Evolutionary conservation across 768 basidiomycete genomes (phyloP), one percentile per base, ranked within the genome.

Genomic region (Pulveroboletus sp.): DNA sequence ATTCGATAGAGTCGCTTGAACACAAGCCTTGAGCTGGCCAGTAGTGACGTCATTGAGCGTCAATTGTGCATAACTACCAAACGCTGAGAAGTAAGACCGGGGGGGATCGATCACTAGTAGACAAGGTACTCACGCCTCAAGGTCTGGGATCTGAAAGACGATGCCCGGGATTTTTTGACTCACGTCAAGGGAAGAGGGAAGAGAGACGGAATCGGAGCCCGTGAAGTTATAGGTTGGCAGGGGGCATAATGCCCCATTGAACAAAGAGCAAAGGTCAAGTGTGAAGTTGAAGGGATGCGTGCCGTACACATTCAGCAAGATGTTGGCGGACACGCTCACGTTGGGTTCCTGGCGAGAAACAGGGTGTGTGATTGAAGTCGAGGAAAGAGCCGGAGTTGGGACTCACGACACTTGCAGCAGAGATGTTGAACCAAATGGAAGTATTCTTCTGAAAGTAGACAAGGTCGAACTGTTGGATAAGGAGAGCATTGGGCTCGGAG

Each of bases 1-100:
- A 64, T 99, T 99, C 15, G 90, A 85, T 10, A 97, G 73, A 2
- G 93, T 94, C 15, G 93, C 82, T 67, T 94, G 92, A 8, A 99
- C 78, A 60, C 95, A 99, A 0, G 93, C 91, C 46, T 85, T 89
- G 54, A 89, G 74, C 8, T 80, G 65, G 42, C 86, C 84, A 6
- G 89, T 88, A 43, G 73, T 71, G 30, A 82, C 77, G 54, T 89
- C 81, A 3, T 73, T 79, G 36, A 95, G 76, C 6, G 83, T 78
- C 47, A 97, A 71, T 58, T 92, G 87, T 0, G 83, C 93, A 60
- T 81, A 93, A 35, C 61, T 67, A 42, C 14, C 31, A 39, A 24
- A 39, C 21, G 33, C 6, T 57, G 8, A 67, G 51, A 24, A 30
- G 12, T 14, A 36, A 47, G 2, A 17, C 5, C 11, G n/a, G n/a